Conservation (phyloP, 148 eudicot genomes). For the Rheum nobile region DNA sequence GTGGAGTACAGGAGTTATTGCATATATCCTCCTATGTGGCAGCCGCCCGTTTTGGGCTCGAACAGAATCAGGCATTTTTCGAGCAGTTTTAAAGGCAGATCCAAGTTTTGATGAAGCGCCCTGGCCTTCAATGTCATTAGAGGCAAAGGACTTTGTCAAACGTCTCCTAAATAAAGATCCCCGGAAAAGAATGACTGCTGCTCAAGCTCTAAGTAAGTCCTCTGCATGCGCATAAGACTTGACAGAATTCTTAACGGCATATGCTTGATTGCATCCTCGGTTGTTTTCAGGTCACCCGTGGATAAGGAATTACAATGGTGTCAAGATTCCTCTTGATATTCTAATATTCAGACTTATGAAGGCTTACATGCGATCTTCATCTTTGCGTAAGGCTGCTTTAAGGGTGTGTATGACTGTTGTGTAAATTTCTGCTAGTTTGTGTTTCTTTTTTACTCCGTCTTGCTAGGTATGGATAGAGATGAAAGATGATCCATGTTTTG, state of each 20-base stretch:
- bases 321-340: conserved; percentile 42
- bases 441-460: neutral
- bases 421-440: neutral
- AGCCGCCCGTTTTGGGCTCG: conserved; percentile 70
- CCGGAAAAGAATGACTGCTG: conserved; percentile 46
- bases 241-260: neutral
- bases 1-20: conserved; percentile 58
- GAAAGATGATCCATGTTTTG: neutral
- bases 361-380: conserved; percentile 51
- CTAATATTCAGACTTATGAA: conserved; percentile 45
- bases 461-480: neutral
- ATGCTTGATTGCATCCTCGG: neutral
- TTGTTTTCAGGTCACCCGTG: conserved; percentile 46
- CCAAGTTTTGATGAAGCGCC: conserved; percentile 47
- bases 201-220: conserved; percentile 53
- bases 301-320: conserved; percentile 27
- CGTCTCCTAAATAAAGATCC: conserved; percentile 42
- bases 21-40: conserved; percentile 61
- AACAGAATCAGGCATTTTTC: conserved; percentile 55
- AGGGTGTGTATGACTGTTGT: conserved; percentile 34
- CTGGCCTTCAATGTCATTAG: conserved; percentile 45
- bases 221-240: neutral
- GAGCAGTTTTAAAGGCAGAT: conserved; percentile 48
- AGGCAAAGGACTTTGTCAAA: conserved; percentile 52
- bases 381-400: conserved; percentile 66